These are phyloP conservation scores for Apiospora hydei DNA, from an alignment of 2,329 filamentous ascomycete genomes.

Conservation along the genomic window DNA sequence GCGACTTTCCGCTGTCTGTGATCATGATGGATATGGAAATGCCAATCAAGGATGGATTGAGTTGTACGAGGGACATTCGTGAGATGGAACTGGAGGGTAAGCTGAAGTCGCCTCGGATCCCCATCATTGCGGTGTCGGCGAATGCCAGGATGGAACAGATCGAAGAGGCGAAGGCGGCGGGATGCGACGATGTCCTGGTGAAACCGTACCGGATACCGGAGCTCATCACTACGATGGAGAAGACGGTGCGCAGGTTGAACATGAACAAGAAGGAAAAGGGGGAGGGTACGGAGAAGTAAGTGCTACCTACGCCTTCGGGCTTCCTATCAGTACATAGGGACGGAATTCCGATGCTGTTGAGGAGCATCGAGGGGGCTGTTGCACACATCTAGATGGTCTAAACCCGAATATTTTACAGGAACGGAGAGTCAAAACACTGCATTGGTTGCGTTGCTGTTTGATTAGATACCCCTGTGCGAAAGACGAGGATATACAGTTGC, in stretches of 20 bases:
- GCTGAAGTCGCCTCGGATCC: constrained; percentile 60
- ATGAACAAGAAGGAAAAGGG: neutral
- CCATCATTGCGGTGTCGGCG: constrained; percentile 72
- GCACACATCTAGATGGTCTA: constrained; percentile 18
- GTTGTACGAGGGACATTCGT: constrained; percentile 70
- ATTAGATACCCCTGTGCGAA: constrained; percentile 25
- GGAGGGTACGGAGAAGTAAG: constrained; percentile 16
- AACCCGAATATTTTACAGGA: constrained; percentile 19
- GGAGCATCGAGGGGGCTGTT: constrained; percentile 12
- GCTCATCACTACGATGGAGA: constrained; percentile 65
- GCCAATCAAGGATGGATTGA: constrained; percentile 75
- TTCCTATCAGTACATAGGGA: constrained; percentile 21
- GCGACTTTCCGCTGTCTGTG: constrained; percentile 57
- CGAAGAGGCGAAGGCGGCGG: constrained; percentile 56
- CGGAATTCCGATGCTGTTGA: constrained; percentile 10
- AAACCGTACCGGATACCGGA: constrained; percentile 74
- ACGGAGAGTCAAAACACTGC: constrained; percentile 22
- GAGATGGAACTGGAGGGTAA: constrained; percentile 63
- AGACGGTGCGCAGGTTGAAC: constrained; percentile 46
- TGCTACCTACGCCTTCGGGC: constrained; percentile 20
- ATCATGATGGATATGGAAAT: constrained; percentile 82
- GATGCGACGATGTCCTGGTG: constrained; percentile 71
- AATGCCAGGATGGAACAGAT: constrained; percentile 72
- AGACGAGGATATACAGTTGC: constrained; percentile 12
- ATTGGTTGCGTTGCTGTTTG: constrained; percentile 25